Base-by-base conservation (phyloP, 2,329 filamentous ascomycete genomes). In the Xenoacremonium recifei region DNA sequence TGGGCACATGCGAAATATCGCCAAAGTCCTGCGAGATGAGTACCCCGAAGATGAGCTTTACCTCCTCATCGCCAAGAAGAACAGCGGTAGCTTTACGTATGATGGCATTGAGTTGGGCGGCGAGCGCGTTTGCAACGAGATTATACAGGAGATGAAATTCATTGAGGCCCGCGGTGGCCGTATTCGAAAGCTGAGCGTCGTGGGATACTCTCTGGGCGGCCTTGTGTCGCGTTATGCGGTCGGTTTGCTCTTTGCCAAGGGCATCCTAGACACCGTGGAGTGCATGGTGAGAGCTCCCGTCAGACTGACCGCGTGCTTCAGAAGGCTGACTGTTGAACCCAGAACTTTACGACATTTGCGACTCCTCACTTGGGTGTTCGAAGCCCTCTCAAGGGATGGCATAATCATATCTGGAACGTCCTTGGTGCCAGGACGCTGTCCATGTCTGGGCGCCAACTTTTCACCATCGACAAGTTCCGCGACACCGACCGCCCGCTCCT, bases 271-370 rank as follows among this genome's bases (percentile, higher is more conserved):
- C 42, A 76, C 76, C 44, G 75, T 97, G 19, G 77, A 89, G 60
- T 92, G 92, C 51, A 79, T 92, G 66, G 82, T 86, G 70, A 35
- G 70, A 53, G 21, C 4, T 4, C 21, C 11, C 20, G 11, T n/a
- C 15, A n/a, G n/a, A 27, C 13, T 27, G 23, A 27, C 9, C 9
- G 23, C 23, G 9, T 7, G 13, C 23, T 27, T 27, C 9, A 7
- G 13, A 16, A 15, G n/a, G 33, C 49, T 57, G 36, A 57, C 42
- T n/a, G 20, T 34, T 32, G 23, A 21, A 31, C 11, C 10, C 48
- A 85, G 79, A 96, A 95, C 72, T 96, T 97, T 66, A 89, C 86
- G 3, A 96, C 91, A 1, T 96, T 97, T 66, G 92, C 87, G 5
- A 85, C 87, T 21, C 92, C 87, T 18, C 87, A 91, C 65, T 74